Base-by-base conservation (phyloP, 352 stramenopile species). In the Phytopythium chamaehyphon region DNA sequence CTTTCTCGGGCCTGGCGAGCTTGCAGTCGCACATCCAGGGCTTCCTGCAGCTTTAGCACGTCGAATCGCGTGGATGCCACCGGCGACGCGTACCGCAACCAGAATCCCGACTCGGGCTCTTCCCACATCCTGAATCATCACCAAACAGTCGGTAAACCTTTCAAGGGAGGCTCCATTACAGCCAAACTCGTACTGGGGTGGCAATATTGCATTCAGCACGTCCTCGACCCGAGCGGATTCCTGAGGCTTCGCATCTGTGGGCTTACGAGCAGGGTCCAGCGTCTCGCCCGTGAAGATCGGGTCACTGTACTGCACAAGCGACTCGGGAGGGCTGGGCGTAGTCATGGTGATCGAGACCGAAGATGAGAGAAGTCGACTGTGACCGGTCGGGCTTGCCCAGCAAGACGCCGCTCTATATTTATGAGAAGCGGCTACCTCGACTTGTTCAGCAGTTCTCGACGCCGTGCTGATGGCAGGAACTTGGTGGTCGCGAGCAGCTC, bases 61-160 rank as follows among this genome's bases (percentile, higher is more conserved):
- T 98, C 93, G 42, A 97, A 82, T 14, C 94, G 85, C 48, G 90
- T 96, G n/a, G 92, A 93, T 3, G 87, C 84, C 35, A 90, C 76
- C 21, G 93, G 87, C 15, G 78, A 94, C 28, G 85, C 79, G 61
- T 97, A 97, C 51, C 95, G 90, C 71, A 97, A 88, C 88, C 88
- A 98, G 52, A 74, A 88, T 14, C 84, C 81, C 3, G 84, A 86
- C 19, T 76, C 76, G 57, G 91, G 80, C 57, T 92, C 75, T 3
- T 62, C 69, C 85, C 85, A 93, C 63, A 90, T 86, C 46, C 84
- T 95, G 46, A 21, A 36, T 24, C 24, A 19, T 22, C 48, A 5
- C 16, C 55, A 46, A 31, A 33, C 18, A 10, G 18, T 54, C 16
- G 55, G 40, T 54, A 46, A 58, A 31, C 7, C 18, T 6, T 18